Evolutionary conservation across 305 asterid species (phyloP).

Genomic region (Solanum hybrid): DNA sequence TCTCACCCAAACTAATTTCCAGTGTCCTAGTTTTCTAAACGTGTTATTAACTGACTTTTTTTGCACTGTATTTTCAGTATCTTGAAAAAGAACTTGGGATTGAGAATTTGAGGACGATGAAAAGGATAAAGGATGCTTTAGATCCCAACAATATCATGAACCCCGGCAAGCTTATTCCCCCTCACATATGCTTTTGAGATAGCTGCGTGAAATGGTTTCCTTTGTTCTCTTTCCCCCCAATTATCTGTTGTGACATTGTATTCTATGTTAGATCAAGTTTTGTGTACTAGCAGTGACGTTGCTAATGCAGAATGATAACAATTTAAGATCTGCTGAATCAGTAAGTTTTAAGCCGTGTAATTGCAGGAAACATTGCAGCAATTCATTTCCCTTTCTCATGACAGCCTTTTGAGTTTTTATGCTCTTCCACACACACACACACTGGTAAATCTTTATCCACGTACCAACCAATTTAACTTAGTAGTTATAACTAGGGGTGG

Average conservation of each 20-base stretch:
- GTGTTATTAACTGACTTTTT: background rate
- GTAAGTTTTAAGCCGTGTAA: too few species aligned
- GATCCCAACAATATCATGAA: constrained; percentile 92
- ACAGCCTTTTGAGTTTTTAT: too few species aligned
- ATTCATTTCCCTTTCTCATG: too few species aligned
- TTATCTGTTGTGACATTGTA: background rate
- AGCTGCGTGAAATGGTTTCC: background rate
- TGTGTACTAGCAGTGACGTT: background rate
- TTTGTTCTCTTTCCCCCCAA: background rate
- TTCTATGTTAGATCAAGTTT: background rate
- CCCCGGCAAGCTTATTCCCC: constrained; percentile 95
- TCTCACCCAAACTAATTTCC: background rate
- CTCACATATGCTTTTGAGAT: constrained; percentile 58
- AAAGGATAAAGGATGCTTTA: constrained; percentile 70
- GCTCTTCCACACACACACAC: too few species aligned
- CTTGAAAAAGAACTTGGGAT: constrained; percentile 89
- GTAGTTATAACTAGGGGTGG: too few species aligned
- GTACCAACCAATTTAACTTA: too few species aligned
- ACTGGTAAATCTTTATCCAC: too few species aligned
- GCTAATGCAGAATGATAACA: background rate
- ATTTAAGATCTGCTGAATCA: too few species aligned
- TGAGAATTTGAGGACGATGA: constrained; percentile 88
- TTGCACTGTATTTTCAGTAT: constrained; percentile 39
- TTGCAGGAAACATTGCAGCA: too few species aligned
- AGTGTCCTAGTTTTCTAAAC: background rate